Evolutionary conservation across 192 early-diverging fungal genomes (phyloP), one percentile per base, ranked within the genome.

Genomic region (Linnemannia elongata): DNA sequence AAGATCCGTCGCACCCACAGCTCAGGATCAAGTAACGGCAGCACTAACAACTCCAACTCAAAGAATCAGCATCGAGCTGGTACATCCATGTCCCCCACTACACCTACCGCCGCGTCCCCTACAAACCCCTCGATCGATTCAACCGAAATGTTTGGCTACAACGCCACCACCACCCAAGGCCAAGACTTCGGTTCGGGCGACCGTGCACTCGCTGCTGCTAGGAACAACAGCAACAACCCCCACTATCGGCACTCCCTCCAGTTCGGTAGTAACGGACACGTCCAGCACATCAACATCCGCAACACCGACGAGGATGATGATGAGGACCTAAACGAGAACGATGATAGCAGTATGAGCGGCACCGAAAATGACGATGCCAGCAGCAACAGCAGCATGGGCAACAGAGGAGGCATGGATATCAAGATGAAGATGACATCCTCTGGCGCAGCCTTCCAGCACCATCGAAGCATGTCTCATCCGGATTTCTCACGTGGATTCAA

Each of bases 251-350:
- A 83, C 13, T 60, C 70, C 30, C 44, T 47, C 12, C 68, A 70
- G 44, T 33, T 74, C 49, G 20, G 49, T 8, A 72, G 30, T 35
- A 41, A 27, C 45, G 71, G 71, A 24, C 68, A 85, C 36, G 77
- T 69, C 1, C 82, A 79, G 77, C 82, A 85, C 36, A 85, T 85
- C 47, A 85, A 85, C 68, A 79, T 85, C 60, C 47, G 57, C 15
- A 84, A 77, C 27, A 24, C 73, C 33, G 41, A 63, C 57, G 69
- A 83, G 41, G 76, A 83, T 27, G 80, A 68, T 4, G 55, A 60
- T 60, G 55, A 60, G n/a, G 55, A 60, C 55, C 55, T 10, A 27
- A 60, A 60, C 55, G 55, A 60, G 1, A 60, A 60, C 9, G 55
- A 60, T 27, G 82, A 83, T 36, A 83, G 82, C 27, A 72, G 78